Evolutionary conservation across 495 filamentous ascomycete genomes (phyloP), one percentile per base, ranked within the genome.

Genomic region (Tuber umbilicatum): DNA sequence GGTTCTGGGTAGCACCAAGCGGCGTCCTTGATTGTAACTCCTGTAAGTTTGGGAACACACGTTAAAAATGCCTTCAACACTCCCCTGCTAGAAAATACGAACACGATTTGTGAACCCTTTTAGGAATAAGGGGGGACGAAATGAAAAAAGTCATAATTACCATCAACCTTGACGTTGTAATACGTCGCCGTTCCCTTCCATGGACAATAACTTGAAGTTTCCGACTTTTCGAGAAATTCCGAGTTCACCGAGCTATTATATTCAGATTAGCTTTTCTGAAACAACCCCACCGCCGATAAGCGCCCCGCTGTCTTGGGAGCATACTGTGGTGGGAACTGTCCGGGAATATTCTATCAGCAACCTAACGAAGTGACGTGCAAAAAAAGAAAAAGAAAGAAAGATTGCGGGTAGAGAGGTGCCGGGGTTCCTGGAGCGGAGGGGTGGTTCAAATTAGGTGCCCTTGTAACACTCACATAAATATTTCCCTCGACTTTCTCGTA

Each of bases 141-240:
- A 67, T 19, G 27, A 40, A 35, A 39, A 50, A 72, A 42, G 71
- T 35, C 47, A 17, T 47, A 76, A 84, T 41, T 76, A 89, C 89
- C 89, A 75, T 88, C 86, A 39, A 87, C 85, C 23, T 85, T 85
- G 73, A 93, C 83, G 21, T 85, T 88, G 82, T 92, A 92, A 80
- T 92, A 93, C 14, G 85, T 87, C 1, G 90, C 89, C 45, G 86
- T 82, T n/a, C 91, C 91, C 78, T 93, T 93, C 90, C 90, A 92
- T 2, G 86, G 84, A 80, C 91, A 93, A 69, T 84, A 74, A 0
- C 89, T 91, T 40, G 83, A 84, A 17, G 84, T 85, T 35, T 87
- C 82, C 16, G 87, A 85, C 70, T 85, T 83, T 70, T 83, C 83
- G 77, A 90, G 84, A 42, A 84, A 79, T 3, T 83, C 84, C 70